Evolutionary conservation across 78 protist species (phyloP), one percentile per base, ranked within the genome.

Genomic region (Speleostelium caveatum): DNA sequence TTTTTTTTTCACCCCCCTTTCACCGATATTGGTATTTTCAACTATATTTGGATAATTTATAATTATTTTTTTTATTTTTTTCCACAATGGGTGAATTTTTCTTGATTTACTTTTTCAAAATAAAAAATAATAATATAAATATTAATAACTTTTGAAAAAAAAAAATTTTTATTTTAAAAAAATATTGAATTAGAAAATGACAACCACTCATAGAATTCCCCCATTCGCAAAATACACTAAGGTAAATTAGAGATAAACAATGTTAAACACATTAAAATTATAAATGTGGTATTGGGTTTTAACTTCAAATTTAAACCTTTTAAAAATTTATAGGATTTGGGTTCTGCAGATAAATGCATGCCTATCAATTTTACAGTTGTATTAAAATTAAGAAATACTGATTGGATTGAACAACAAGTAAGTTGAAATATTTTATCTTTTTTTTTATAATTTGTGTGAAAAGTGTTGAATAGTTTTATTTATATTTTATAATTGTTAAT

Each of bases 371-470:
- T 65, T 56, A 67, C 68, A 36, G 58, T 80, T 59, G 89, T 58
- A 22, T 59, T 80, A 51, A 80, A 80, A 69, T 7, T 80, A 38
- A 66, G 89, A 68, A 80, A 80, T 45, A 28, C 60, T 24, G 89
- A 68, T 3, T 80, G 89, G 89, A 39, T 80, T 17, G 38, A 66
- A 26, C 2, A 80, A 39, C 77, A 66, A 56, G 89, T 80, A 80
- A 10, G 66, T 55, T 1, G 3, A 19, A 22, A 17, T 19, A 30
- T 14, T 71, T 49, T 65, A 10, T 38, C 14, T 35, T 22, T 65
- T 2, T 65, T 65, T 36, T 10, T 19, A 22, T 22, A 35, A 14
- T 45, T 45, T 14, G 53, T 45, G 53, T n/a, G n/a, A n/a, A n/a
- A n/a, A n/a, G n/a, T n/a, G n/a, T n/a, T n/a, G n/a, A n/a, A n/a